These are phyloP conservation scores for Trichosporon sp. DNA, from an alignment of 1,284 basidiomycete species.

Conservation along the genomic window DNA sequence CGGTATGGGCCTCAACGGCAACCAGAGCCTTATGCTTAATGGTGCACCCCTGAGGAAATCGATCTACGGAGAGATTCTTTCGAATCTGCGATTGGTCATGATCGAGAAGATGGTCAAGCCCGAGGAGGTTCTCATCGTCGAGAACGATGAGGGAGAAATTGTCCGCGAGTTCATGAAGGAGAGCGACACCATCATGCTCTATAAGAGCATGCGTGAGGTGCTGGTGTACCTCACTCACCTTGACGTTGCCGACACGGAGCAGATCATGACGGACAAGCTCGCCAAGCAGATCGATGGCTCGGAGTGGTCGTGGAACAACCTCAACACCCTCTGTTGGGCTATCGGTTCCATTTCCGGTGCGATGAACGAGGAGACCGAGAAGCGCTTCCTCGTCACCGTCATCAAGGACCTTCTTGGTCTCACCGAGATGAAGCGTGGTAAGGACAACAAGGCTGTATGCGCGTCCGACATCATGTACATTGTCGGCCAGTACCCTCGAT, in stretches of 20 bases:
- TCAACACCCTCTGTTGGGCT: constrained; percentile 99
- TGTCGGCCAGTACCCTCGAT: constrained; percentile 98
- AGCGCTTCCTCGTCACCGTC: constrained; percentile 97
- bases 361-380: constrained; percentile 99
- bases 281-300: constrained; percentile 95
- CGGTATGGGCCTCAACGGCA: constrained; percentile 60
- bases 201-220: constrained; percentile 98
- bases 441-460: constrained; percentile 99
- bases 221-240: constrained; percentile 96
- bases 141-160: constrained; percentile 98
- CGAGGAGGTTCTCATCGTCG: constrained; percentile 97
- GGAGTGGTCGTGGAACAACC: constrained; percentile 99
- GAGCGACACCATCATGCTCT: constrained; percentile 95
- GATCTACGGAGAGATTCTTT: constrained; percentile 91
- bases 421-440: constrained; percentile 97
- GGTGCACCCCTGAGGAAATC: constrained; percentile 85
- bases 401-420: constrained; percentile 97
- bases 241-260: constrained; percentile 94
- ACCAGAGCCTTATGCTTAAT: constrained; percentile 65
- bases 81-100: constrained; percentile 92
- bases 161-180: constrained; percentile 99
- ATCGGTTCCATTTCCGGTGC: constrained; percentile 99
- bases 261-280: constrained; percentile 94
- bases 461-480: constrained; percentile 99
- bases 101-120: constrained; percentile 99